Conservation (phyloP, 1,284 basidiomycete species). For the Tausonia pullulans region DNA sequence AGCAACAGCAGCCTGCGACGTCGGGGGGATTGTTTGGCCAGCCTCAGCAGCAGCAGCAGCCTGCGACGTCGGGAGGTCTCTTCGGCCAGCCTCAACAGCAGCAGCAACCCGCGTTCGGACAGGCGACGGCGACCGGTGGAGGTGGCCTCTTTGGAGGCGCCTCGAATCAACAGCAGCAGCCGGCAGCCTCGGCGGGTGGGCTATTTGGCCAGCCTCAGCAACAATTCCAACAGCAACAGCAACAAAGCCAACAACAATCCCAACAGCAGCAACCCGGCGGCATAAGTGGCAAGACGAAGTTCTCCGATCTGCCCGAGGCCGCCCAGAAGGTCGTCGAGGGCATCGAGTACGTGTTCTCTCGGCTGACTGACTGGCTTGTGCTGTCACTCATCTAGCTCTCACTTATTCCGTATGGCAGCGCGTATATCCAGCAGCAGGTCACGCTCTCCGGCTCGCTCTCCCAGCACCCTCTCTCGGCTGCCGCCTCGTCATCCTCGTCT, state of each 20-base stretch:
- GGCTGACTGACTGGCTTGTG: not conserved
- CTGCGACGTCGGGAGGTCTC: not conserved
- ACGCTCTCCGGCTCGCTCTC: constrained; percentile 8
- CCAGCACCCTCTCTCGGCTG: constrained; percentile 14
- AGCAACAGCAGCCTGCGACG: not conserved
- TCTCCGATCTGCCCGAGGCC: constrained; percentile 25
- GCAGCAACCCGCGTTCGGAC: not conserved
- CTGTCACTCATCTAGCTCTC: not conserved
- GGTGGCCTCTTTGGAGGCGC: not conserved
- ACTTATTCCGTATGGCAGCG: not conserved
- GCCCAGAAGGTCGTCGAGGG: constrained; percentile 23
- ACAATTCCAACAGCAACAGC: constrained; percentile 9
- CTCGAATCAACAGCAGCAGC: not conserved
- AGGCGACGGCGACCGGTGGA: no score
- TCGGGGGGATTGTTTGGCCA: not conserved
- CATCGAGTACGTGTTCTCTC: constrained; percentile 22
- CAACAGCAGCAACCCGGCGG: constrained; percentile 16
- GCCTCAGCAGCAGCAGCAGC: not conserved
- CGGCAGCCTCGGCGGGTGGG: not conserved
- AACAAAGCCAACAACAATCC: constrained; percentile 14
- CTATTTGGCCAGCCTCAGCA: constrained; percentile 13
- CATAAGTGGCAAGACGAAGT: constrained; percentile 22
- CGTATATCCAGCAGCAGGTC: constrained; percentile 11
- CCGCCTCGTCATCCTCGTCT: not conserved
- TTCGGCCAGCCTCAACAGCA: constrained; percentile 1